phyloP scores from a whole-genome alignment of 495 filamentous ascomycete genomes.

The Amphirosellinia nigrospora region DNA sequence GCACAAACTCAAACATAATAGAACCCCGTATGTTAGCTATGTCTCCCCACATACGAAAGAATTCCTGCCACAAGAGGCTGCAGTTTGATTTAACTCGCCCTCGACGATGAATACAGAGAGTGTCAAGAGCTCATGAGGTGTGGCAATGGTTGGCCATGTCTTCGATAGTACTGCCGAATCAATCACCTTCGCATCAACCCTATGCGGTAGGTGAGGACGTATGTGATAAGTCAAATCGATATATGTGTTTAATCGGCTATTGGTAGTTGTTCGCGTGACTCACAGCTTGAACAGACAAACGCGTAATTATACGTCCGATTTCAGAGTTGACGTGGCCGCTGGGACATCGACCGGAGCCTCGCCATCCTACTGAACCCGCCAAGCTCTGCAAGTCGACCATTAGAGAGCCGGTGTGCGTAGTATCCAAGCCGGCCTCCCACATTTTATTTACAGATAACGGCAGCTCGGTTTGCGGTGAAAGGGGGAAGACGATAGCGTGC shows the following conservation, averaged over 20 bases:
- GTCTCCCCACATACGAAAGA: background rate
- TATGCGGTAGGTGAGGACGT: background rate
- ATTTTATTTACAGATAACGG: background rate
- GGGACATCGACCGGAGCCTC: slow-evolving; percentile 1
- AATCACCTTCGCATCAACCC: background rate
- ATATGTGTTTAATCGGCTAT: background rate
- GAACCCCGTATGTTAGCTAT: background rate
- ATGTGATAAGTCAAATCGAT: background rate
- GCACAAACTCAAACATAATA: background rate
- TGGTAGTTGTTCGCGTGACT: background rate
- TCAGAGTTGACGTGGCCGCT: background rate
- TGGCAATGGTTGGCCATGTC: background rate
- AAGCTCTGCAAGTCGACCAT: slow-evolving; percentile 13
- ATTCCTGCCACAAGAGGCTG: too few relatives aligned
- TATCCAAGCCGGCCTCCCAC: background rate
- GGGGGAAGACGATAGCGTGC: background rate
- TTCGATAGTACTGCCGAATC: background rate
- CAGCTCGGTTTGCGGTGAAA: background rate
- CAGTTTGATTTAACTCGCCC: background rate
- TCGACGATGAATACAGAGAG: background rate
- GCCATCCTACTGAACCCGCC: background rate
- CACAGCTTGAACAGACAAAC: background rate
- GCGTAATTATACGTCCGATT: too few relatives aligned
- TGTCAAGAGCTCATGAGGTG: background rate
- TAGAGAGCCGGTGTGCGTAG: background rate